Evolutionary conservation across 2,329 filamentous ascomycete species (phyloP), one percentile per base, ranked within the genome.

Genomic region (Phialophora chinensis): DNA sequence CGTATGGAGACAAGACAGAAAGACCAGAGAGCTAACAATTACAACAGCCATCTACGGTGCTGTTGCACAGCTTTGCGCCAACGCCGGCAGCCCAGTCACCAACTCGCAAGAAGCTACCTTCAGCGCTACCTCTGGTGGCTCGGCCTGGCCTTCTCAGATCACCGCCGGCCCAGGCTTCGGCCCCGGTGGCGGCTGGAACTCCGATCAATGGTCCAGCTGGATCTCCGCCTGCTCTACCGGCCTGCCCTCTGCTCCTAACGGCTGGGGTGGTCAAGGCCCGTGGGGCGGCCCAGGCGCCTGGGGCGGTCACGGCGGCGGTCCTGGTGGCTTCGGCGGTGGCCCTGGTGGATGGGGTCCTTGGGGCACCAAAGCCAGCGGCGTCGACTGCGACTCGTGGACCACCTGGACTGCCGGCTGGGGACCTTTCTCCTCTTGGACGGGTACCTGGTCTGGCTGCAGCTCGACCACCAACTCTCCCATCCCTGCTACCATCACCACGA

Each of bases 391-490:
- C 49, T 47, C 57, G 52, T 73, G 71, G 71, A 73, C 71, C 50
- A 73, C 71, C 53, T 73, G 71, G 71, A 73, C 71, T 49, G 71
- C 70, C 47, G 71, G 71, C 25, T 73, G 71, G 71, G 69, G 69
- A 17, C 69, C 69, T n/a, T 69, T 68, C 65, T 69, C 67, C 17
- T 66, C 65, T 5, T 73, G 71, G 71, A 73, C 71, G 31, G 71
- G 71, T 44, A 70, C 67, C 56, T 73, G 71, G 71, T 73, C 71
- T 58, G 71, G 71, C 60, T 73, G 71, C 70, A 71, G 68, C 58
- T 63, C 64, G 12, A 72, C 69, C 42, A 73, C 72, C 47, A 67
- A 62, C 53, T 54, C 67, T 42, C 72, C 72, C 42, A 3, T 65
- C 27, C 70, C 70, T 47, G 72, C 72, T 11, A 73, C 72, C 58